These are phyloP conservation scores for Ceratocystis huliohia DNA, from an alignment of 2,329 filamentous ascomycete genomes.

Conservation along the genomic window DNA sequence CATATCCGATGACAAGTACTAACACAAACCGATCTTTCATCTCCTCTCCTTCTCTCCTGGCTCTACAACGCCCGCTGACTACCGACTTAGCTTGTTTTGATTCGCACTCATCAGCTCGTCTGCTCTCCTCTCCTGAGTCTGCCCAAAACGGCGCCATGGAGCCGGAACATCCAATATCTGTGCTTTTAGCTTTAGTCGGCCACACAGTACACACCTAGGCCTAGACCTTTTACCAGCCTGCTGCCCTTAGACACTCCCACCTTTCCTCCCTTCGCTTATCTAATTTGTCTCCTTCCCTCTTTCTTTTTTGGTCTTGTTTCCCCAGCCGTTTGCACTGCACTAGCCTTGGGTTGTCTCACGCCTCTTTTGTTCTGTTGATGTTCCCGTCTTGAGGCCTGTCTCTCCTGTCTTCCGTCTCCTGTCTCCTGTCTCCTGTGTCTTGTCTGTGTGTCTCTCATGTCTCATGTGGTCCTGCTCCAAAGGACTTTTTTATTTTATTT, in stretches of 20 bases:
- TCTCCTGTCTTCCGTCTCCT: neutral
- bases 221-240: no score
- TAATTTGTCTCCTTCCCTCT: no score
- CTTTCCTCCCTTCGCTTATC: no score
- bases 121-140: neutral
- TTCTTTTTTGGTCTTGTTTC: neutral
- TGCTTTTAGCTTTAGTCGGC: neutral
- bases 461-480: neutral
- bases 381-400: neutral
- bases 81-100: no score
- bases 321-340: neutral
- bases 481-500: no score
- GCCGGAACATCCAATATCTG: neutral
- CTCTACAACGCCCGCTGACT: no score
- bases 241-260: neutral
- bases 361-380: neutral
- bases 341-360: neutral
- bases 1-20: no score
- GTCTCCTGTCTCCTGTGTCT: neutral
- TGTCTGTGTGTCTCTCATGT: neutral
- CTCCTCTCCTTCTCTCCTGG: no score
- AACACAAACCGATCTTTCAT: no score
- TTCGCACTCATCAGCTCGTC: neutral
- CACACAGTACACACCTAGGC: neutral
- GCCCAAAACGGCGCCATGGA: slow-evolving; percentile 3